Evolutionary conservation across 2,329 filamentous ascomycete species (phyloP).

Genomic region (Chaetomiaceae sp.): DNA sequence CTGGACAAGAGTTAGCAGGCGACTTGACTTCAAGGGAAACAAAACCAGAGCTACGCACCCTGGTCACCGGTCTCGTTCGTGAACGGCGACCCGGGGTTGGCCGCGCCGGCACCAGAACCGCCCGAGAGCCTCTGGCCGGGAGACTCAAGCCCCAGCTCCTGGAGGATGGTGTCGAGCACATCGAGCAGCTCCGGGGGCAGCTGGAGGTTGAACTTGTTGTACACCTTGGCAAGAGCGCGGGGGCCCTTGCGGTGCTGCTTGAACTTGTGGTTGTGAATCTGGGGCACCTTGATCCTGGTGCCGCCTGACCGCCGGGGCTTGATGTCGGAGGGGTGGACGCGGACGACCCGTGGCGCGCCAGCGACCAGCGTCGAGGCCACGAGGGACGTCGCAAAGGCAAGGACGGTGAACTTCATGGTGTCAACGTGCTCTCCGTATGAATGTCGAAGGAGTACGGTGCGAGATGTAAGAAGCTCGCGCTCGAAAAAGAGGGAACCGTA

Average conservation of each 20-base stretch:
- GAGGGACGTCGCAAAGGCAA: slow-evolving; percentile 31
- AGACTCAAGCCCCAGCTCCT: slow-evolving; percentile 29
- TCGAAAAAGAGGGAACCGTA: neutral
- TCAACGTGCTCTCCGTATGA: too few species aligned
- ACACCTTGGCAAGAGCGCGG: slow-evolving; percentile 34
- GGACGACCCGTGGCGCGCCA: slow-evolving; percentile 27
- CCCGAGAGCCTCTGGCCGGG: neutral
- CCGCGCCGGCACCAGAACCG: neutral
- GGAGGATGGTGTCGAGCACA: slow-evolving; percentile 30
- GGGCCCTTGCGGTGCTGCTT: slow-evolving; percentile 31
- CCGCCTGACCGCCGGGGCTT: slow-evolving; percentile 35
- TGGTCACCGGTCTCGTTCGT: slow-evolving; percentile 17
- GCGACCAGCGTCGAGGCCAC: slow-evolving; percentile 27
- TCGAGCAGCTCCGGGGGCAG: slow-evolving; percentile 31
- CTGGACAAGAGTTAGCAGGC: slow-evolving; percentile 22
- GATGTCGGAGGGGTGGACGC: slow-evolving; percentile 25
- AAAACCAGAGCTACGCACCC: slow-evolving; percentile 9
- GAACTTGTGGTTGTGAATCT: slow-evolving; percentile 35
- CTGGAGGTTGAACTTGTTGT: slow-evolving; percentile 33
- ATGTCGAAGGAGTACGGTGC: neutral
- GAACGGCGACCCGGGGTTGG: slow-evolving; percentile 5
- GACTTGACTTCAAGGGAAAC: neutral
- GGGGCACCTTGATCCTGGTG: slow-evolving; percentile 34
- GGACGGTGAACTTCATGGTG: slow-evolving; percentile 31
- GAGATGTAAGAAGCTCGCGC: neutral